Conservation (phyloP, 176 grass and related monocot genomes). For the Neostapfia colusana region DNA sequence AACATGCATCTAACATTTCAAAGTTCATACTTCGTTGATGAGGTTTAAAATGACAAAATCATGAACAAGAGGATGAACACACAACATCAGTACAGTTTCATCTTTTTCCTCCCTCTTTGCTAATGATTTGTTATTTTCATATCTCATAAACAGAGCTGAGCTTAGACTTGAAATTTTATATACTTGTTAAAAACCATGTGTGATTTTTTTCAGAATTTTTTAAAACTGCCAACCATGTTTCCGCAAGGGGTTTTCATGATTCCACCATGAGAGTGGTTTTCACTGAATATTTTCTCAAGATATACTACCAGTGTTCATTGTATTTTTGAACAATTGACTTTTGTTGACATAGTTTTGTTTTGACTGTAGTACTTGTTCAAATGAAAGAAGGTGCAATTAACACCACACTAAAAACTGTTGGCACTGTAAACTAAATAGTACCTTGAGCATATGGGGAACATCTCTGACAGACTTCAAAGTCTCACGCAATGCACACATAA, state of each 20-base stretch:
- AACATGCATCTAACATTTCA: not conserved
- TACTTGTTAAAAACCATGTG: not conserved
- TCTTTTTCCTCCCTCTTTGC: not conserved
- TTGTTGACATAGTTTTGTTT: conserved; percentile 14
- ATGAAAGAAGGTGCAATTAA: conserved; percentile 3
- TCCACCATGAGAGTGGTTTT: not conserved
- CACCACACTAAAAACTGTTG: conserved; percentile 9
- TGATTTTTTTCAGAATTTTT: not conserved
- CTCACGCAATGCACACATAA: conserved; percentile 75
- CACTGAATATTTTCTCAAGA: not conserved
- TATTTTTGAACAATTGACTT: conserved; percentile 13
- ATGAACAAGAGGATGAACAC: not conserved
- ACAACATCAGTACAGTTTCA: not conserved
- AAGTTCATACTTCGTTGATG: not conserved
- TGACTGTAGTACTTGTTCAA: conserved; percentile 14
- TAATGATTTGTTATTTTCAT: not conserved
- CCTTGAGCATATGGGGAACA: conserved; percentile 91
- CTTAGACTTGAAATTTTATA: not conserved
- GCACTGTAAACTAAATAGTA: conserved; percentile 30
- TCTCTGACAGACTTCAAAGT: conserved; percentile 97
- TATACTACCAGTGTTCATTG: not conserved
- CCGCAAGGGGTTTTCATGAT: not conserved
- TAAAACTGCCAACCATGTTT: not conserved
- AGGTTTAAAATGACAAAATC: not conserved
- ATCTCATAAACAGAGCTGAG: not conserved